These are phyloP conservation scores for Penicillium coffeae DNA, from an alignment of 495 filamentous ascomycete genomes.

Conservation along the genomic window DNA sequence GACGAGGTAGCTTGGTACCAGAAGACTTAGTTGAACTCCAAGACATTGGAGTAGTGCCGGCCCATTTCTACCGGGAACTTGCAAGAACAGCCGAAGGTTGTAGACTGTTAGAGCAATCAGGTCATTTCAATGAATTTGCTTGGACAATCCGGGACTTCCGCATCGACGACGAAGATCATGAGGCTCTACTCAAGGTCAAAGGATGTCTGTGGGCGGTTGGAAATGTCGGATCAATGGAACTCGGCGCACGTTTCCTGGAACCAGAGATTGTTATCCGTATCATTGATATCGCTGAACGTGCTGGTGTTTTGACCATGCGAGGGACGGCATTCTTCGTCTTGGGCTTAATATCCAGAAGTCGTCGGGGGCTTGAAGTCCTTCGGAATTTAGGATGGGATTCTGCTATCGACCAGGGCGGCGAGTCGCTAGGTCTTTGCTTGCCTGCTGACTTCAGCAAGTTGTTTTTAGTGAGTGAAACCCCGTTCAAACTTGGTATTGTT, in stretches of 20 bases:
- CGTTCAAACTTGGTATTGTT: neutral
- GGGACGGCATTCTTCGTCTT: slow-evolving; percentile 96
- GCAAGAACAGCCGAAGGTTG: slow-evolving; percentile 91
- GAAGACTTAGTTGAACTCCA: slow-evolving; percentile 57
- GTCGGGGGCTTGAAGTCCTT: slow-evolving; percentile 87
- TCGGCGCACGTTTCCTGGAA: slow-evolving; percentile 87
- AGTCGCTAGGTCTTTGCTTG: slow-evolving; percentile 81
- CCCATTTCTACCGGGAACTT: slow-evolving; percentile 95
- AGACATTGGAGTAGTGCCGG: slow-evolving; percentile 70
- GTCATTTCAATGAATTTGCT: slow-evolving; percentile 92
- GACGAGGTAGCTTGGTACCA: slow-evolving; percentile 36
- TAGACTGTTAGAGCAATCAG: slow-evolving; percentile 81
- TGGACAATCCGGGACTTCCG: slow-evolving; percentile 80
- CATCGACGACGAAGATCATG: slow-evolving; percentile 76
- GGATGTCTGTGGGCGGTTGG: slow-evolving; percentile 97
- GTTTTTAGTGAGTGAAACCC: slow-evolving; percentile 56
- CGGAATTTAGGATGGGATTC: slow-evolving; percentile 87
- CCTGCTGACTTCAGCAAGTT: slow-evolving; percentile 73
- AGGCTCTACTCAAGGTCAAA: slow-evolving; percentile 90
- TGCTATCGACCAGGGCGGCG: slow-evolving; percentile 76
- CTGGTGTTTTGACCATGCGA: slow-evolving; percentile 84
- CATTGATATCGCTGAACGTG: slow-evolving; percentile 77
- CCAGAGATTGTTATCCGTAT: slow-evolving; percentile 82
- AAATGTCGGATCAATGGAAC: slow-evolving; percentile 96
- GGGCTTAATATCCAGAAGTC: slow-evolving; percentile 85